Conservation (phyloP, 441 rosid species). For the Raphanus hybrid region DNA sequence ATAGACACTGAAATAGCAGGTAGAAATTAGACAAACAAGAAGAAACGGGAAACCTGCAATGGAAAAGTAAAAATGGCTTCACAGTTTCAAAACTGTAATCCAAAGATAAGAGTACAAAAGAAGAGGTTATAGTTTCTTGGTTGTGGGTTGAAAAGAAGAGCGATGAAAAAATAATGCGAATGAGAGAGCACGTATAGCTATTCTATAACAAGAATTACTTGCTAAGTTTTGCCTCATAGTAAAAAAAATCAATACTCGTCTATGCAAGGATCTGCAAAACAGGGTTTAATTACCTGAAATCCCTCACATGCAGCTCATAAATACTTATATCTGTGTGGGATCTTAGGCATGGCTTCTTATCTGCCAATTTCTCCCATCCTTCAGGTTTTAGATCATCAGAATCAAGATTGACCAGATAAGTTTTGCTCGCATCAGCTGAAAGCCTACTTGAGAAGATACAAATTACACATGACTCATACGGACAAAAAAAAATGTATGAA, state of each 20-base stretch:
- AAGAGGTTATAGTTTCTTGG: background rate
- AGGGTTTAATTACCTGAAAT: conserved; percentile 70
- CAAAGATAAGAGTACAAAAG: background rate
- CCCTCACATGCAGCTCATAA: conserved; percentile 96
- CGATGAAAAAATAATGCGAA: conserved; percentile 9
- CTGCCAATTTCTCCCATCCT: conserved; percentile 79
- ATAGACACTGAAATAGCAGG: conserved; percentile 60
- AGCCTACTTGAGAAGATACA: conserved; percentile 64
- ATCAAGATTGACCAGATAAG: conserved; percentile 73
- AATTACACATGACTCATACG: conserved; percentile 32
- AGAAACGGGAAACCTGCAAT: conserved; percentile 34
- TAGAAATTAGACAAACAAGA: conserved; percentile 37
- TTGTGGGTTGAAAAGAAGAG: background rate
- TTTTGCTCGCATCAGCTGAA: conserved; percentile 83
- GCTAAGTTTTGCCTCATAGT: conserved; percentile 1
- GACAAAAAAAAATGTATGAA: conserved; percentile 9
- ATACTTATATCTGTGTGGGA: conserved; percentile 81
- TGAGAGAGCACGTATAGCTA: background rate
- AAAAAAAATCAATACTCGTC: background rate
- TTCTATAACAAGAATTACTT: conserved; percentile 1
- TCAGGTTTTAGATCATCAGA: conserved; percentile 75
- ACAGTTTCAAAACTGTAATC: background rate
- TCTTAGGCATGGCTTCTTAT: conserved; percentile 64
- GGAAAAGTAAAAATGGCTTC: conserved; percentile 23
- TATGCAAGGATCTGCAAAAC: conserved; percentile 18